Evolutionary conservation across 768 basidiomycete genomes (phyloP).

Genomic region (Tubosaeta brunneosetosa): DNA sequence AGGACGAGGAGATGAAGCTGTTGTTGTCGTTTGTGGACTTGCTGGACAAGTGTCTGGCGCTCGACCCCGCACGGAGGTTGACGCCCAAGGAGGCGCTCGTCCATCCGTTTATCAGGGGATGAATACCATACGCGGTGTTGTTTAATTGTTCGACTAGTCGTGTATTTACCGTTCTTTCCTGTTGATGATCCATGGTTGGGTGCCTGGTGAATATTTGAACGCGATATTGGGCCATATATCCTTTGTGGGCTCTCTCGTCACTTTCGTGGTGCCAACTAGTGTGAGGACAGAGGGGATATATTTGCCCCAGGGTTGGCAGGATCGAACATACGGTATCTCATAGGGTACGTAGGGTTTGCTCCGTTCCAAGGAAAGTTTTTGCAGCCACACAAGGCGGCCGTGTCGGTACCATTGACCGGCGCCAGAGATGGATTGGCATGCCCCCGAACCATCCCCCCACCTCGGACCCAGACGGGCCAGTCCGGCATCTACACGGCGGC

Average conservation of each 20-base stretch:
- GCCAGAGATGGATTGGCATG: too few relatives aligned
- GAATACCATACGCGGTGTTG: conserved; percentile 11
- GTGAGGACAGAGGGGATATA: too few relatives aligned
- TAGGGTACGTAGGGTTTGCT: too few relatives aligned
- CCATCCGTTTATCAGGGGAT: conserved; percentile 80
- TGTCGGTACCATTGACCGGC: too few relatives aligned
- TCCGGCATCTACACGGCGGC: too few relatives aligned
- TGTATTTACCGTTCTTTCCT: conserved; percentile 1
- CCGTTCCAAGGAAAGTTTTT: too few relatives aligned
- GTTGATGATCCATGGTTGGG: background rate
- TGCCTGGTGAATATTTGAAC: background rate
- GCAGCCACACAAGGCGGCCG: too few relatives aligned
- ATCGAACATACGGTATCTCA: too few relatives aligned
- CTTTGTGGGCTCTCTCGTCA: background rate
- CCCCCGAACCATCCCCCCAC: too few relatives aligned
- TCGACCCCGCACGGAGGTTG: conserved; percentile 83
- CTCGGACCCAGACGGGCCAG: too few relatives aligned
- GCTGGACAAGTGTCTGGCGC: conserved; percentile 81
- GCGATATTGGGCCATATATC: background rate
- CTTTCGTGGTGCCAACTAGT: background rate
- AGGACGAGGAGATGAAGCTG: conserved; percentile 84
- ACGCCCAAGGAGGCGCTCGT: conserved; percentile 85
- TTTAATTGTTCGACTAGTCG: conserved; percentile 11
- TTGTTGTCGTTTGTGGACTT: conserved; percentile 81
- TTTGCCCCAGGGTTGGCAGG: too few relatives aligned